These are phyloP conservation scores for Vaccinium macrocarpon DNA, from an alignment of 148 eudicot genomes.

Conservation along the genomic window DNA sequence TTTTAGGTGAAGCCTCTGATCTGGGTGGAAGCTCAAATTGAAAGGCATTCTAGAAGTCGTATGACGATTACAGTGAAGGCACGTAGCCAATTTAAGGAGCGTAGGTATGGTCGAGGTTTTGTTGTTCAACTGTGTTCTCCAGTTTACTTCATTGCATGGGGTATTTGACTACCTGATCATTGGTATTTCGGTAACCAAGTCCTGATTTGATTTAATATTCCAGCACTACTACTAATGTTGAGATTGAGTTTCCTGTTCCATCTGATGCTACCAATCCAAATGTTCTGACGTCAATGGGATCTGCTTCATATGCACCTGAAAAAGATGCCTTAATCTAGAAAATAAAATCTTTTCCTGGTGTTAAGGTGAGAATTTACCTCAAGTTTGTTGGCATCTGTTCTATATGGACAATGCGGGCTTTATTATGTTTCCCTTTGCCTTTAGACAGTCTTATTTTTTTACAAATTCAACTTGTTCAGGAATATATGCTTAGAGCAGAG, in stretches of 20 bases:
- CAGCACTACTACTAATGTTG: constrained; percentile 96
- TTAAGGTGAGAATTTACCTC: constrained; percentile 49
- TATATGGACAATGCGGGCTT: background rate
- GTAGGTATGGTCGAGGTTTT: constrained; percentile 46
- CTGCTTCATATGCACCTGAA: constrained; percentile 89
- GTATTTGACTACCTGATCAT: background rate
- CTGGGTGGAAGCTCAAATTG: constrained; percentile 98
- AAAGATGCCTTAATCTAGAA: constrained; percentile 82
- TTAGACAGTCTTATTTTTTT: background rate
- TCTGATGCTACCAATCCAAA: constrained; percentile 88
- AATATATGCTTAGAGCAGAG: constrained; percentile 86
- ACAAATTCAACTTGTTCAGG: constrained; percentile 34
- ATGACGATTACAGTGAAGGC: constrained; percentile 89
- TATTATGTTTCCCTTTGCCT: background rate
- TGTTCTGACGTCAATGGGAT: constrained; percentile 92
- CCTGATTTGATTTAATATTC: constrained; percentile 22
- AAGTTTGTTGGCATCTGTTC: background rate
- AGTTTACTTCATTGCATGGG: constrained; percentile 1
- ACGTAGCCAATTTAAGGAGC: constrained; percentile 89
- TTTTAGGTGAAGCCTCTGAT: constrained; percentile 91
- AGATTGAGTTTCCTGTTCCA: constrained; percentile 86
- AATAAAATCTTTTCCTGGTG: constrained; percentile 94
- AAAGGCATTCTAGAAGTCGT: constrained; percentile 87
- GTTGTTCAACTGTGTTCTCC: background rate
- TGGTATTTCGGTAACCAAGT: background rate